Evolutionary conservation across 2,329 filamentous ascomycete genomes (phyloP).

Genomic region (Didymella exigua): DNA sequence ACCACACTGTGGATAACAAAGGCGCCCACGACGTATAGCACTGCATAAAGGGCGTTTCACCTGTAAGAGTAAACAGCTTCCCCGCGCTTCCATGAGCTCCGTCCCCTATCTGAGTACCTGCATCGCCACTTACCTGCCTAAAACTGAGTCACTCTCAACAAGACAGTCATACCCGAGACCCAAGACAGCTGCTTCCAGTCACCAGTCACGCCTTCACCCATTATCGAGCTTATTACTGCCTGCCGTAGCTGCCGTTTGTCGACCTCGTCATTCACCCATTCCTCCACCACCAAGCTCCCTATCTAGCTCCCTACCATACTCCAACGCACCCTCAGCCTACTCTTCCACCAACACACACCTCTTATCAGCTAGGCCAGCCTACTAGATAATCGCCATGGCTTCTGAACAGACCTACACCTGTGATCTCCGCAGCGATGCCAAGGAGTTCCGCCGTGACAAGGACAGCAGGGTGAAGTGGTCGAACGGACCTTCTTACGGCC

Average conservation of each 20-base stretch:
- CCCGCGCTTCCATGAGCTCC: constrained; percentile 28
- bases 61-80: constrained; percentile 22
- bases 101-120: constrained; percentile 23
- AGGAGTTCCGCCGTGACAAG: constrained; percentile 59
- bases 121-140: constrained; percentile 37
- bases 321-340: constrained; percentile 10
- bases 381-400: constrained; percentile 46
- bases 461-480: constrained; percentile 59
- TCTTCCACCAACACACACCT: constrained; percentile 4
- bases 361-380: constrained; percentile 16
- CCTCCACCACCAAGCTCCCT: constrained; percentile 6
- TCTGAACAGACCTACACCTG: constrained; percentile 55
- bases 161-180: constrained; percentile 43
- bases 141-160: constrained; percentile 41
- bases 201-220: constrained; percentile 37
- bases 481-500: constrained; percentile 50
- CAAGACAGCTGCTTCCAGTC: constrained; percentile 39
- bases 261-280: constrained; percentile 16
- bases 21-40: constrained; percentile 33
- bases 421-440: constrained; percentile 61
- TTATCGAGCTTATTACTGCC: constrained; percentile 35
- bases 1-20: constrained; percentile 24
- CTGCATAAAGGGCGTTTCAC: constrained; percentile 34
- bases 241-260: constrained; percentile 23
- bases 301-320: constrained; percentile 1